phyloP scores from a whole-genome alignment of 495 filamentous ascomycete species.

The Neurospora sp. region DNA sequence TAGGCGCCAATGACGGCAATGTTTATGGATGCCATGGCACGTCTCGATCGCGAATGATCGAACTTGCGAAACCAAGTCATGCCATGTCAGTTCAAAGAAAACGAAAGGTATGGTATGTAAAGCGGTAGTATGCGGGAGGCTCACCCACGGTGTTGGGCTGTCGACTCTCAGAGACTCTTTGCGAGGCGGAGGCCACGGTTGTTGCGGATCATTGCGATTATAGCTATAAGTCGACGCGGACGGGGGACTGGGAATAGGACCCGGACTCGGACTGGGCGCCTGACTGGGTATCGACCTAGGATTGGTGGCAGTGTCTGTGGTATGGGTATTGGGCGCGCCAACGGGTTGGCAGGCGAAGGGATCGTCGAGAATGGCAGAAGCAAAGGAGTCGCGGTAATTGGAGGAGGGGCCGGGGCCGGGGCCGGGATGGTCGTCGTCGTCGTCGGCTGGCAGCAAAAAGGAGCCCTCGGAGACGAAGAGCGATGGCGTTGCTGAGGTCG shows the following conservation, averaged over 20 bases:
- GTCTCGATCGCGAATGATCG: conserved; percentile 10
- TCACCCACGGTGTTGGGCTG: conserved; percentile 27
- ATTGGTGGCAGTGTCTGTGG: conserved; percentile 2
- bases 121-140: conserved; percentile 2
- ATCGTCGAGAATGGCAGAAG: conserved; percentile 33
- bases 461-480: conserved; percentile 13
- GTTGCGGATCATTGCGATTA: conserved; percentile 26
- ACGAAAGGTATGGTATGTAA: not conserved
- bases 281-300: not conserved
- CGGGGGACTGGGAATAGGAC: not conserved
- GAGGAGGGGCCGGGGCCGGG: conserved; percentile 7
- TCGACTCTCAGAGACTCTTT: conserved; percentile 29
- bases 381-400: conserved; percentile 30
- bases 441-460: conserved; percentile 17
- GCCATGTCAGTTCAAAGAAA: not conserved
- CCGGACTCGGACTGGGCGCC: not conserved
- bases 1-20: conserved; percentile 76
- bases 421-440: conserved; percentile 21
- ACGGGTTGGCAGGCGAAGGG: conserved; percentile 33
- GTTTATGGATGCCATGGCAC: conserved; percentile 56
- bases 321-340: conserved; percentile 3
- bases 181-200: conserved; percentile 28
- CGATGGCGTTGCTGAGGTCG: conserved; percentile 4
- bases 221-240: conserved; percentile 5
- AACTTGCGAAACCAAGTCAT: conserved; percentile 8